A percentile compares a stretch with the other conserved stretches of the same genome.
Conservation (phyloP, 2,329 filamentous ascomycete genomes). For the Cladosporium oxysporum region DNA sequence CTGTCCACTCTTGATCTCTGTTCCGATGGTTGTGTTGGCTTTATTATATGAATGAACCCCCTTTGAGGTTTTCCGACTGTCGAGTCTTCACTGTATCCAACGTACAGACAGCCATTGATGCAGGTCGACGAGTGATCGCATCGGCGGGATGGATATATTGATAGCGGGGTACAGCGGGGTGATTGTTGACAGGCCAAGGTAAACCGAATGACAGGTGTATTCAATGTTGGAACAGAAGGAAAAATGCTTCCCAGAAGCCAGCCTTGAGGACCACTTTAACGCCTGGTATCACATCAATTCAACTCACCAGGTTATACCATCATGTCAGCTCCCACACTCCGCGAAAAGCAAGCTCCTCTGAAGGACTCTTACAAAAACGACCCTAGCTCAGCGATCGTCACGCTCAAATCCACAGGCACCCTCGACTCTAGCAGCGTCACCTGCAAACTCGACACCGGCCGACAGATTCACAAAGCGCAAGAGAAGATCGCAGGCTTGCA, state of each 20-base stretch:
- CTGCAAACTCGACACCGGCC: constrained; percentile 49
- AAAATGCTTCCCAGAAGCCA: background rate
- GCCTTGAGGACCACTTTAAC: background rate
- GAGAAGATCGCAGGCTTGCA: constrained; percentile 50
- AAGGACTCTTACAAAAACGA: constrained; percentile 49
- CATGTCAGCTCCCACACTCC: constrained; percentile 40
- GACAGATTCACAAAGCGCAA: constrained; percentile 43
- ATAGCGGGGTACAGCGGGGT: constrained; percentile 14
- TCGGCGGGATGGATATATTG: constrained; percentile 4
- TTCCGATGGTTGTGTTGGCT: background rate
- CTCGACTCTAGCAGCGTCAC: constrained; percentile 50
- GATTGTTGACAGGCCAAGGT: background rate
- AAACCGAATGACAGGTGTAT: background rate
- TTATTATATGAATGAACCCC: background rate
- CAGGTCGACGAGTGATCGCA: background rate
- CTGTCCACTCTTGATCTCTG: background rate
- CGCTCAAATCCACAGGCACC: constrained; percentile 47
- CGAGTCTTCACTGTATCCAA: background rate
- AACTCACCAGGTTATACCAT: background rate
- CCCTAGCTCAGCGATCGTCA: constrained; percentile 49
- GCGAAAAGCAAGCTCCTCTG: constrained; percentile 51
- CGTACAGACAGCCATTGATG: background rate
- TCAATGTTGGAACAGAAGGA: background rate
- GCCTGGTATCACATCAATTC: background rate
- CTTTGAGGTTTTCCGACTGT: background rate